Base-by-base conservation (phyloP, 2,329 filamentous ascomycete species). In the Phaeosphaeriaceae sp. region DNA sequence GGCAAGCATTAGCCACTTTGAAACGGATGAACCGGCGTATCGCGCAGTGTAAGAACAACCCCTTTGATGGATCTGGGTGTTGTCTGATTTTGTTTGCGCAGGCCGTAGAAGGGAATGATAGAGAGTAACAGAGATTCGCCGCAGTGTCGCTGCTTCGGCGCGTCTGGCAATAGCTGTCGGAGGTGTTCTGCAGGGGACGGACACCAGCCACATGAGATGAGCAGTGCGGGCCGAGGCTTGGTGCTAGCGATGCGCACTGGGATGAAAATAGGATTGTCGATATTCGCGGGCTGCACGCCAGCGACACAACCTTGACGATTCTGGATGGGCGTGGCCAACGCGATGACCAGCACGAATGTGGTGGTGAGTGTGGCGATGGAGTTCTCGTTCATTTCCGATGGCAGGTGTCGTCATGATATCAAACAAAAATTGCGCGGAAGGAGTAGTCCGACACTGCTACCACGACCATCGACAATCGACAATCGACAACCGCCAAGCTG, bases 191-290 rank as follows among this genome's bases (percentile, higher is more conserved):
- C 47, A 49, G 24, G 47, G 47, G 1, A 28, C 9, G 47, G 21
- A 28, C 52, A 58, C 55, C 59, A 61, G 55, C 59, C 59, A 60
- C 58, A 42, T 48, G 35, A 40, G 35, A 40, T 40, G 35, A 40
- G 35, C 54, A 22, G 51, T 42, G 47, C 50, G 50, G 50, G 50
- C 50, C 50, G 50, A 42, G 19, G 50, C 47, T 26, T 40, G 32
- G n/a, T 22, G 35, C 51, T 53, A 53, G 42, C 26, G 42, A 53
- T 24, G 51, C 51, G 51, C 51, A 53, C 42, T 40, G 51, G 22
- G 49, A 48, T 22, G 48, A 58, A 61, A 61, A 61, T 61, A 58
- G 59, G 40, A 43, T 22, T 53, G 47, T 53, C 42, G 51, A 47
- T 53, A 23, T 28, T 28, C 32, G 23, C 42, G 32, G 32, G 28